Percentiles rank a stretch among this genome's conserved stretches.
Conservation (phyloP, 2,329 filamentous ascomycete genomes). For the Neonectria magnoliae region DNA sequence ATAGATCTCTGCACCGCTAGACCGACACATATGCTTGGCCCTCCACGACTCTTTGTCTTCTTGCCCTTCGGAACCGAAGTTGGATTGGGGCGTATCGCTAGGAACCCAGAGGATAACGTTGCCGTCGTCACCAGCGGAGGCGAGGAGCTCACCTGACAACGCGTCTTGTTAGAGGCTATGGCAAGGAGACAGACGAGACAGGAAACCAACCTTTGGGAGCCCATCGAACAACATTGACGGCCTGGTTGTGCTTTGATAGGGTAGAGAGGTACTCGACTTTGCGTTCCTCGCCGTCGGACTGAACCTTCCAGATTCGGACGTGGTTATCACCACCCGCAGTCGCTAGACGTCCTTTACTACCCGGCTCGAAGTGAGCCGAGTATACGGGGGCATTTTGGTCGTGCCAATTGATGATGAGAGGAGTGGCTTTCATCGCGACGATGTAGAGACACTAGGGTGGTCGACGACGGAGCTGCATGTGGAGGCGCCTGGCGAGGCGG, state of each 20-base stretch:
- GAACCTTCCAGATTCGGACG: slow-evolving; percentile 93
- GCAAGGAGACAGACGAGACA: neutral
- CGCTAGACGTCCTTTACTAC: slow-evolving; percentile 89
- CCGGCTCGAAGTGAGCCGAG: slow-evolving; percentile 94
- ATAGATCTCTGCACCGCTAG: slow-evolving; percentile 95
- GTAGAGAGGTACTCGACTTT: slow-evolving; percentile 94
- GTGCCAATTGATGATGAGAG: slow-evolving; percentile 98
- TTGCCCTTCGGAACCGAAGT: slow-evolving; percentile 82
- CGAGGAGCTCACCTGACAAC: slow-evolving; percentile 82
- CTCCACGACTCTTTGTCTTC: slow-evolving; percentile 98
- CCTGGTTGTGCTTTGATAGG: slow-evolving; percentile 91
- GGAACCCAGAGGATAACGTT: slow-evolving; percentile 98
- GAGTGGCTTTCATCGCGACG: slow-evolving; percentile 88
- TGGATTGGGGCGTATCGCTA: slow-evolving; percentile 75
- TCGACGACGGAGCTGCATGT: slow-evolving; percentile 45
- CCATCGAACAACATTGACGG: slow-evolving; percentile 97
- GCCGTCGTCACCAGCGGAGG: slow-evolving; percentile 95
- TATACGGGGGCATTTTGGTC: slow-evolving; percentile 97
- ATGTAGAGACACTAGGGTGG: slow-evolving; percentile 37
- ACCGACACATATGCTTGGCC: slow-evolving; percentile 97
- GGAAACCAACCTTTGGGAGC: slow-evolving; percentile 80
- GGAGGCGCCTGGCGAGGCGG: slow-evolving; percentile 30
- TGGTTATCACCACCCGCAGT: slow-evolving; percentile 97
- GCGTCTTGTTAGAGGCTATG: slow-evolving; percentile 29
- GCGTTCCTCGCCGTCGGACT: slow-evolving; percentile 83